These are phyloP conservation scores for Boletellus ananas DNA, from an alignment of 768 basidiomycete species.

Conservation along the genomic window DNA sequence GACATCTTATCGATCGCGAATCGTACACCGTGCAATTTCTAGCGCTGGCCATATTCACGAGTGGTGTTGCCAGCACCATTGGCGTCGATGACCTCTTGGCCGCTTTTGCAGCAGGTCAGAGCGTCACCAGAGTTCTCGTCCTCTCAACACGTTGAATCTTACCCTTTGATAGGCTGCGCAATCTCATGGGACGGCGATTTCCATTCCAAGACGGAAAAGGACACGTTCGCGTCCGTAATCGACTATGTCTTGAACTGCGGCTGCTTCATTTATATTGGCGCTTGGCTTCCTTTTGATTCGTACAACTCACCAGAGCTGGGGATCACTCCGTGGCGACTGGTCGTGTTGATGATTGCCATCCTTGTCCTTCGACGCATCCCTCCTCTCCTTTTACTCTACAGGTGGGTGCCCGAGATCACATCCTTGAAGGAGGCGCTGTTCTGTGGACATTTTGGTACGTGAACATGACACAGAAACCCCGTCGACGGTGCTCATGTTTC, in stretches of 20 bases:
- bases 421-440: constrained; percentile 87
- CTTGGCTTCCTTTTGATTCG: constrained; percentile 70
- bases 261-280: constrained; percentile 83
- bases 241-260: constrained; percentile 81
- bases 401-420: constrained; percentile 81
- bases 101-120: constrained; percentile 74
- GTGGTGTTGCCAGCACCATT: constrained; percentile 74
- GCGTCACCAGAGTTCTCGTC: neutral
- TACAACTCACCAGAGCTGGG: constrained; percentile 57
- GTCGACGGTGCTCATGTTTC: neutral
- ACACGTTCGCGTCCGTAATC: constrained; percentile 85
- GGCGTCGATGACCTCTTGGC: constrained; percentile 89
- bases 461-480: constrained; percentile 1
- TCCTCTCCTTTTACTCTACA: constrained; percentile 68
- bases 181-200: constrained; percentile 91
- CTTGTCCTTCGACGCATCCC: constrained; percentile 80
- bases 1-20: constrained; percentile 70
- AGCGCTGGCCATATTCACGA: constrained; percentile 66
- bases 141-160: neutral
- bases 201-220: constrained; percentile 75
- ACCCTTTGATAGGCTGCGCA: constrained; percentile 56
- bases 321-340: constrained; percentile 66
- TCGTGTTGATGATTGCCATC: constrained; percentile 63
- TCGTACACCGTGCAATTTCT: constrained; percentile 86
- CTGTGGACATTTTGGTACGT: constrained; percentile 81